Conservation (phyloP, 345 rosid genomes). For the Eucalyptus tenuipes region DNA sequence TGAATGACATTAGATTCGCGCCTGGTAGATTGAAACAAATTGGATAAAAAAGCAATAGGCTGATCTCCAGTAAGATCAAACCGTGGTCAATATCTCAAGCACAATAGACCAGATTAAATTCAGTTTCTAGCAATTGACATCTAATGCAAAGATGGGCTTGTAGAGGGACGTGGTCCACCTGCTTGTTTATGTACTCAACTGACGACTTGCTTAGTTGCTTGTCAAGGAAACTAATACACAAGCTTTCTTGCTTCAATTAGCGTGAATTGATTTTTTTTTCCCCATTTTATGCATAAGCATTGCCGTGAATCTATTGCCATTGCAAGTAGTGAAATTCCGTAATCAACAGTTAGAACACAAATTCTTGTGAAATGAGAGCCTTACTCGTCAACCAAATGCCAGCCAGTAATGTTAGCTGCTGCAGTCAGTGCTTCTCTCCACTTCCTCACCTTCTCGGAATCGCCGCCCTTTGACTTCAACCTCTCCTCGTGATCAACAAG, state of each 20-base stretch:
- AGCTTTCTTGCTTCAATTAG: background rate
- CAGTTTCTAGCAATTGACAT: background rate
- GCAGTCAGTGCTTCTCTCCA: constrained; percentile 1
- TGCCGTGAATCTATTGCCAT: background rate
- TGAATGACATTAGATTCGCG: too few species aligned
- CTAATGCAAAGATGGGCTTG: background rate
- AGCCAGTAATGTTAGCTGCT: background rate
- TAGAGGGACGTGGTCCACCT: background rate
- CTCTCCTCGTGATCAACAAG: background rate
- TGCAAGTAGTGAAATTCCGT: background rate
- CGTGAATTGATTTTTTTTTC: too few species aligned
- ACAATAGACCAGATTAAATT: background rate
- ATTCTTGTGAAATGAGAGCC: too few species aligned
- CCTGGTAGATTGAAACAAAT: too few species aligned
- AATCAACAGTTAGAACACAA: too few species aligned
- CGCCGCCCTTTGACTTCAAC: background rate
- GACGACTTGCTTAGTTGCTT: background rate
- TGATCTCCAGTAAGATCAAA: too few species aligned
- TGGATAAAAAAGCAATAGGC: too few species aligned
- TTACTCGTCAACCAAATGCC: background rate
- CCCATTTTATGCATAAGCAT: background rate
- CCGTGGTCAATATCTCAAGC: background rate
- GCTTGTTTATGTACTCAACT: background rate
- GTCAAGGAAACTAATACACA: background rate
- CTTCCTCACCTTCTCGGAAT: background rate